Base-by-base conservation (phyloP, 139 green algal species). In the Auxenochlorella pyrenoidosa region DNA sequence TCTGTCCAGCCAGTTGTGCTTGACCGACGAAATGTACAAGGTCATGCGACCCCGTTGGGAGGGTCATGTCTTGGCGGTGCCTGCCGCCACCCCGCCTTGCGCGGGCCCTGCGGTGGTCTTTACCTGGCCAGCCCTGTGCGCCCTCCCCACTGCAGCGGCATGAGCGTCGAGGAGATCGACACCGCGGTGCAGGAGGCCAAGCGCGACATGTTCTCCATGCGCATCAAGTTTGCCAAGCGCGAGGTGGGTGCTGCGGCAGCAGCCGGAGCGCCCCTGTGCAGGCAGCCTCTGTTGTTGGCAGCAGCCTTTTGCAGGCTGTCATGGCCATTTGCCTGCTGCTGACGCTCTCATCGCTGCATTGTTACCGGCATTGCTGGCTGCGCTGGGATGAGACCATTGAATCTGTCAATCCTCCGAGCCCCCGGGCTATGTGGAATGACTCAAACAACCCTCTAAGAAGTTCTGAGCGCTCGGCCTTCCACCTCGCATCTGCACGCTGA, bases 211-310 rank as follows among this genome's bases (percentile, higher is more conserved):
- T 94, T 94, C 83, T 70, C 87, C 38, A 86, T 95, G 85, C 90
- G 92, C 59, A 91, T 94, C 72, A 93, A 93, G 81, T 89, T 86
- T 77, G 91, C 88, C 34, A 90, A 93, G 78, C 90, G 90, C 54
- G 91, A 92, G 76, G 88, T 90, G 88, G 51, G 60, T 26, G 18
- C 60, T 71, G 38, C 38, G 34, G 47, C 77, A n/a, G n/a, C n/a
- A n/a, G 47, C 8, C 8, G 54, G 15, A 24, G 54, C 16, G 13
- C 54, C 13, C 54, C 16, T 13, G 16, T 22, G 15, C 15, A 24
- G 3, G 54, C 54, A 24, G 54, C n/a, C n/a, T n/a, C n/a, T n/a
- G n/a, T 63, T 4, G 10, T 63, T 63, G 54, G 54, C 54, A 63
- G 13, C 54, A 63, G 54, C 15, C 2, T 63, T 13, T 63, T 24